These are phyloP conservation scores for Chalciporus piperatus DNA, from an alignment of 768 basidiomycete genomes.

Conservation along the genomic window DNA sequence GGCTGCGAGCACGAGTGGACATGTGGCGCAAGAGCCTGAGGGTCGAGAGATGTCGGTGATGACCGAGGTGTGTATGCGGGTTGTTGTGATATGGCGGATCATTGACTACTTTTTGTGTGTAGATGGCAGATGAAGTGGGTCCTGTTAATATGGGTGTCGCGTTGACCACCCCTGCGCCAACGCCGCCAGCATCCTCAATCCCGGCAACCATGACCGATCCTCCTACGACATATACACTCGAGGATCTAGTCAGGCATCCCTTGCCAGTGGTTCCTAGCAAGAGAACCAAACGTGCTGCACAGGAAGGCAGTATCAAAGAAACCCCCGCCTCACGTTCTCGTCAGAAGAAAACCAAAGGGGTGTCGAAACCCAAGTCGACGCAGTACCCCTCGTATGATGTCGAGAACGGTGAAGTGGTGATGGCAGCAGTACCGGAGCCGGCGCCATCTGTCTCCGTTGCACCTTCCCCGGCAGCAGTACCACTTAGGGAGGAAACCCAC, in stretches of 20 bases:
- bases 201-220: background rate
- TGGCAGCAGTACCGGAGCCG: background rate
- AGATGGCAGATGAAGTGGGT: background rate
- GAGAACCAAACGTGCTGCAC: background rate
- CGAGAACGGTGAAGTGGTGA: slow-evolving; percentile 16
- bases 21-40: background rate
- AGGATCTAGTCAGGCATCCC: background rate
- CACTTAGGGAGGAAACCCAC: background rate
- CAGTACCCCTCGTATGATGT: slow-evolving; percentile 4
- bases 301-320: background rate
- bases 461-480: background rate
- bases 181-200: background rate
- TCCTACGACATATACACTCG: background rate
- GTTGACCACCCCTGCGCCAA: background rate
- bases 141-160: background rate
- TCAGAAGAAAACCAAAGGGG: background rate
- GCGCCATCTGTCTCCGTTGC: background rate
- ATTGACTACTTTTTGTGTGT: no score
- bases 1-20: slow-evolving; percentile 1
- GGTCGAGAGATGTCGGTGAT: background rate
- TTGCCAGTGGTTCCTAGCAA: background rate
- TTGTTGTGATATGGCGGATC: no score
- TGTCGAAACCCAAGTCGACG: background rate
- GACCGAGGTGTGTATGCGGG: background rate
- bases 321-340: background rate